Percentiles rank a stretch among this genome's conserved stretches.
phyloP scores from a whole-genome alignment of 2,329 filamentous ascomycete genomes.

The Stagonosporopsis rhizophila region DNA sequence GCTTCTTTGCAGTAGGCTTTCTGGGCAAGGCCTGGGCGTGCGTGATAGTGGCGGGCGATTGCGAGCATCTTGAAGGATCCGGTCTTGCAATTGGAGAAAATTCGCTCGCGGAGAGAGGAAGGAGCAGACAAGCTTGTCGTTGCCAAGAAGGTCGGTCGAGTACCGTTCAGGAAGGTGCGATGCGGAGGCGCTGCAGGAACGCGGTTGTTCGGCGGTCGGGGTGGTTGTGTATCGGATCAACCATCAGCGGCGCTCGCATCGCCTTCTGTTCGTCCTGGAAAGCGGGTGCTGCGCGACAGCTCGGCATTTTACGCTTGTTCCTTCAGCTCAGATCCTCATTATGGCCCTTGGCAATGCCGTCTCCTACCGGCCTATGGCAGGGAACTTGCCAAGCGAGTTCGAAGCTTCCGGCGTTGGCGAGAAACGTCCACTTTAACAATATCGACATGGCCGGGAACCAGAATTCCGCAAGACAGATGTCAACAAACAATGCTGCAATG shows the following conservation, averaged over 20 bases:
- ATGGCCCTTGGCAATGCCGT: neutral
- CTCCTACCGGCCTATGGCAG: neutral
- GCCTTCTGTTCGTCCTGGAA: neutral
- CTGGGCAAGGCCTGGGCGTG: conserved; percentile 24
- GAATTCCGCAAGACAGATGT: no score
- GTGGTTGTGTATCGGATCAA: conserved; percentile 13
- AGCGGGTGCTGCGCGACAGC: neutral
- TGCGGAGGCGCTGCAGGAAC: conserved; percentile 15
- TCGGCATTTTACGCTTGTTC: neutral
- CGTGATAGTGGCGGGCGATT: conserved; percentile 23
- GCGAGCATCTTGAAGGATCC: conserved; percentile 2
- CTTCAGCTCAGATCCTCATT: neutral
- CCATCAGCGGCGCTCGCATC: conserved; percentile 3
- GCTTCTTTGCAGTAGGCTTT: conserved; percentile 21
- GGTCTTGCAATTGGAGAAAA: conserved; percentile 11
- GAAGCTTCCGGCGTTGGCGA: neutral
- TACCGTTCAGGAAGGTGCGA: conserved; percentile 17
- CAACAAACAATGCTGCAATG: no score
- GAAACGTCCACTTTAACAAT: neutral
- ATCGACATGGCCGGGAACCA: neutral
- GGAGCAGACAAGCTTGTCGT: conserved; percentile 6
- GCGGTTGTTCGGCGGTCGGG: conserved; percentile 8
- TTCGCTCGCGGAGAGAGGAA: conserved; percentile 5
- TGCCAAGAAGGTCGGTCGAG: conserved; percentile 11
- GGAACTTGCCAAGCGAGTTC: neutral